Evolutionary conservation across 169 alveolate species (phyloP).

Genomic region (Neospora caninum): DNA sequence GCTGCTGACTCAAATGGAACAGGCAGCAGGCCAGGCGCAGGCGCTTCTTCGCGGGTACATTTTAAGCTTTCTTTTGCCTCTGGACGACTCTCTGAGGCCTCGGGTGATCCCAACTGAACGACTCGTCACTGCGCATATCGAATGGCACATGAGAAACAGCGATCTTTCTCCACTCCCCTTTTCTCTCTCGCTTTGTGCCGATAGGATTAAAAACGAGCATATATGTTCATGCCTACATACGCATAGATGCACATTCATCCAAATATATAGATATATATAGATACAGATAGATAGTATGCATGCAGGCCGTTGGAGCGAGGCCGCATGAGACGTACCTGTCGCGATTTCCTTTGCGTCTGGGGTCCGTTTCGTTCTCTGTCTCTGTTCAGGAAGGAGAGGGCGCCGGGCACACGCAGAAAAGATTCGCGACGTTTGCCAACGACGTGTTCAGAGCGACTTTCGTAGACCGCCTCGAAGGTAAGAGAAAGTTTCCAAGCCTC

Average conservation of each 20-base stretch:
- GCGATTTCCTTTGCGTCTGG: not conserved
- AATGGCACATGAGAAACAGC: no score
- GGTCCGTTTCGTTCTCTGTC: not conserved
- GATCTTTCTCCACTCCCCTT: no score
- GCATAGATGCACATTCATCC: not conserved
- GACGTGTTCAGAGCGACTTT: constrained; percentile 8
- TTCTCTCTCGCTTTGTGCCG: no score
- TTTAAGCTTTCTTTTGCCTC: no score
- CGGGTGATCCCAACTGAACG: no score
- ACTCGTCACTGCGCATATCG: no score
- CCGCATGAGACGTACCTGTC: not conserved
- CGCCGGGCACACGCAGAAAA: not conserved
- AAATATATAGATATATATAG: not conserved
- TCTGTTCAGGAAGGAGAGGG: not conserved
- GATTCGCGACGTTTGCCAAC: not conserved
- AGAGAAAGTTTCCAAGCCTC: not conserved
- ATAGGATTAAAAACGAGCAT: no score
- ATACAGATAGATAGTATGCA: not conserved
- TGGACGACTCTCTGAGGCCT: no score
- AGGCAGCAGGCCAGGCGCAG: not conserved
- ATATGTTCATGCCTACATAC: not conserved
- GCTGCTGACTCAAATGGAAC: not conserved
- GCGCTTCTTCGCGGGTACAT: no score
- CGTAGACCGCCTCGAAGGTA: constrained; percentile 7
- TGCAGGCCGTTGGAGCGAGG: not conserved